Evolutionary conservation across 2,329 filamentous ascomycete genomes (phyloP).

Genomic region (Pseudogymnoascus verrucosus): DNA sequence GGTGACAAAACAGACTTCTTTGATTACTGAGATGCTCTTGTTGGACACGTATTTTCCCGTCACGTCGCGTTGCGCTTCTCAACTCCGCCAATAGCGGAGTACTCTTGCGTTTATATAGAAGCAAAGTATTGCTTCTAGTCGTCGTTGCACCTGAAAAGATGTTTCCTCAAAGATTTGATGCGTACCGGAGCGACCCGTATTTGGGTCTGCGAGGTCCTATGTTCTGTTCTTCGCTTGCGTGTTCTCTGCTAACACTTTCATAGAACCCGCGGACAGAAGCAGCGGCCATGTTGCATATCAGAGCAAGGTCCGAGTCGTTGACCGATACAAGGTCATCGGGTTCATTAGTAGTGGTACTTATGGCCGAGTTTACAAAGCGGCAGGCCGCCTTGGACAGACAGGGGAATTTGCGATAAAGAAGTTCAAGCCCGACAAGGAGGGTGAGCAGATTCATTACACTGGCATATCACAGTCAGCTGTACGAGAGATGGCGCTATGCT

Average conservation of each 20-base stretch:
- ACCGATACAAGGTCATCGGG: constrained; percentile 92
- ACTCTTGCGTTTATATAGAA: constrained; percentile 7
- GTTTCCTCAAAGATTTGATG: constrained; percentile 22
- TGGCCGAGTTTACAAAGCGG: constrained; percentile 93
- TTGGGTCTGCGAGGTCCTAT: constrained; percentile 16
- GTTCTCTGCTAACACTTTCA: constrained; percentile 30
- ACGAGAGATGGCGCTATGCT: constrained; percentile 94
- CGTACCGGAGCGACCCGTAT: constrained; percentile 17
- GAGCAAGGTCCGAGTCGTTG: constrained; percentile 79
- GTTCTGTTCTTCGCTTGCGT: constrained; percentile 23
- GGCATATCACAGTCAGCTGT: constrained; percentile 96
- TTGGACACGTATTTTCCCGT: constrained; percentile 11
- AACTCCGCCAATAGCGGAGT: not conserved
- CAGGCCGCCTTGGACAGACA: constrained; percentile 61
- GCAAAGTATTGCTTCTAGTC: constrained; percentile 10
- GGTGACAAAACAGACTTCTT: constrained; percentile 32
- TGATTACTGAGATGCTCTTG: constrained; percentile 15
- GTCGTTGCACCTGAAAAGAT: constrained; percentile 15
- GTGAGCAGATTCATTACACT: constrained; percentile 88
- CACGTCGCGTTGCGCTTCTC: not conserved
- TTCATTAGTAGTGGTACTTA: constrained; percentile 99
- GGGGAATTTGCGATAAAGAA: constrained; percentile 98
- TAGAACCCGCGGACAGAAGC: constrained; percentile 48
- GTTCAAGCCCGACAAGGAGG: constrained; percentile 77
- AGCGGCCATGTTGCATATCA: constrained; percentile 45